Percentiles rank a stretch among this genome's conserved stretches.
Evolutionary conservation across 306 rosid species (phyloP).

Genomic region (Malus sieversii): DNA sequence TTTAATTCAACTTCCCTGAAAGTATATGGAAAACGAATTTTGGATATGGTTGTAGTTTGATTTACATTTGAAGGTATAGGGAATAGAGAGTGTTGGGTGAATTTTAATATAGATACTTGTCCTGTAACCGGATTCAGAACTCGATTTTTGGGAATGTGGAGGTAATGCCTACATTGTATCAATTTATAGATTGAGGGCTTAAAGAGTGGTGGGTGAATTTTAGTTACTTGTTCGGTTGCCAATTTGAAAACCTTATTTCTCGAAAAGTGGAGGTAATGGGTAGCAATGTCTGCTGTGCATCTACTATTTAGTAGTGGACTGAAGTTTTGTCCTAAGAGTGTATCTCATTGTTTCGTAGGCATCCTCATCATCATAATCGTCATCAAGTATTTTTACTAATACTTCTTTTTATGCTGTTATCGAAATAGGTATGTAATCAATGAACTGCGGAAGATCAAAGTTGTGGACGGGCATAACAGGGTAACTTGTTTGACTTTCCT

Average conservation of each 20-base stretch:
- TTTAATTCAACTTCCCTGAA: not conserved
- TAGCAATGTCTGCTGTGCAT: not conserved
- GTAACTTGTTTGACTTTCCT: slow-evolving; percentile 11
- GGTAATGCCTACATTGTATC: not conserved
- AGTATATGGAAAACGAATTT: not conserved
- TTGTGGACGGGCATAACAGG: slow-evolving; percentile 30
- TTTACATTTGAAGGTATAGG: not conserved
- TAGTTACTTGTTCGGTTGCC: not conserved
- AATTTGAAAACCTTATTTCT: not conserved
- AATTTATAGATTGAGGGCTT: not conserved
- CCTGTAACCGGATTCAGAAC: not conserved
- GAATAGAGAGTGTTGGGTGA: not conserved
- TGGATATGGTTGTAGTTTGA: not conserved
- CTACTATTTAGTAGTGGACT: not conserved
- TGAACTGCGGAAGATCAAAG: slow-evolving; percentile 33
- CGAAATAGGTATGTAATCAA: slow-evolving; percentile 16
- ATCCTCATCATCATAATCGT: not conserved
- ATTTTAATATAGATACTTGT: not conserved
- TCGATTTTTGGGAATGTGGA: not conserved
- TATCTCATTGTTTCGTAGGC: not conserved
- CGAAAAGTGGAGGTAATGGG: not conserved
- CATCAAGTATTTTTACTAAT: not conserved
- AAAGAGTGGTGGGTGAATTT: not conserved
- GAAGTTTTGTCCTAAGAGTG: not conserved
- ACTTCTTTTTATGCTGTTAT: not conserved